phyloP scores from a whole-genome alignment of 805 yeast species.

The Nakazawaea laoshanensis region DNA sequence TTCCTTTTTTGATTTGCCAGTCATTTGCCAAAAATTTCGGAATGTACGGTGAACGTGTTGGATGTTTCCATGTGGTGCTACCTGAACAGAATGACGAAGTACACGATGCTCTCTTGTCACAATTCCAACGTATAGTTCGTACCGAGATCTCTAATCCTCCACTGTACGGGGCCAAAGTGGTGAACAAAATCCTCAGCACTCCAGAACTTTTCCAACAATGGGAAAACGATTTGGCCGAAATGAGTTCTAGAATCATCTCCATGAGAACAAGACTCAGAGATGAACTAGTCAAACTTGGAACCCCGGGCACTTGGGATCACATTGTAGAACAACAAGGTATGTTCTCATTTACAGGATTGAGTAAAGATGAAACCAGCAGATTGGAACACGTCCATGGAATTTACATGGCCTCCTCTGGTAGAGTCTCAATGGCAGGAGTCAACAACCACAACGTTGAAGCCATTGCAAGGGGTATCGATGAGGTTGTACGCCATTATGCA shows the following conservation, averaged over 20 bases:
- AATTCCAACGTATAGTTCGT: conserved; percentile 74
- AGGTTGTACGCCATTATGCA: conserved; percentile 21
- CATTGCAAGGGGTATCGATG: conserved; percentile 53
- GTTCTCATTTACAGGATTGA: conserved; percentile 88
- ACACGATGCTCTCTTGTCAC: conserved; percentile 42
- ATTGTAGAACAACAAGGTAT: conserved; percentile 87
- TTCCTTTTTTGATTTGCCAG: conserved; percentile 64
- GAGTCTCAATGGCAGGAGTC: conserved; percentile 87
- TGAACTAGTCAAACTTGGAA: conserved; percentile 43
- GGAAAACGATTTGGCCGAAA: conserved; percentile 70
- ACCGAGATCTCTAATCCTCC: conserved; percentile 93
- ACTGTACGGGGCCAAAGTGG: conserved; percentile 87
- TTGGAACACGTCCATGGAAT: conserved; percentile 62
- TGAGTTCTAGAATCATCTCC: conserved; percentile 69
- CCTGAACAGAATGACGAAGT: conserved; percentile 36
- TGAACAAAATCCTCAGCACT: conserved; percentile 62
- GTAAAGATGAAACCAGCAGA: conserved; percentile 21
- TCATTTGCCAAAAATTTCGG: conserved; percentile 96
- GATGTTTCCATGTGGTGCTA: conserved; percentile 57
- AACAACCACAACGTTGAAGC: conserved; percentile 73
- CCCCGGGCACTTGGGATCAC: conserved; percentile 75
- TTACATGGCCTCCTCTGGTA: conserved; percentile 84
- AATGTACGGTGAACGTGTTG: conserved; percentile 90
- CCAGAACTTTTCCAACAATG: conserved; percentile 59
- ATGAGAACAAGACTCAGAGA: conserved; percentile 63